phyloP scores from a whole-genome alignment of 1,284 basidiomycete species.

The Marasmius fiardii region DNA sequence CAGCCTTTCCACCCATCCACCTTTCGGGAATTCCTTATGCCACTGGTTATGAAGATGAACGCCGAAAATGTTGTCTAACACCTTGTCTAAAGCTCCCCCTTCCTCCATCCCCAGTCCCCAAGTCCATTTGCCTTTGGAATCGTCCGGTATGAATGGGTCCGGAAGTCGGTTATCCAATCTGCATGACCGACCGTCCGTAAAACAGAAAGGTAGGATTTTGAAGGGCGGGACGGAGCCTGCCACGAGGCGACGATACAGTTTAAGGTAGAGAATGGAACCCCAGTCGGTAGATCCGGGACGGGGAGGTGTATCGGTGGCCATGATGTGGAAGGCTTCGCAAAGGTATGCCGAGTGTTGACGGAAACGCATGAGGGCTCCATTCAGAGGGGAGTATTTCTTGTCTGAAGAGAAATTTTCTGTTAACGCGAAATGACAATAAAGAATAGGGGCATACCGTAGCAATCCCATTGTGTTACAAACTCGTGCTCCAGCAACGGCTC shows the following conservation, averaged over 20 bases:
- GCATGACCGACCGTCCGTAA: slow-evolving; percentile 86
- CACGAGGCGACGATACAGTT: slow-evolving; percentile 82
- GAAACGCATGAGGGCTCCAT: slow-evolving; percentile 94
- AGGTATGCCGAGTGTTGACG: slow-evolving; percentile 85
- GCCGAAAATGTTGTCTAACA: slow-evolving; percentile 71
- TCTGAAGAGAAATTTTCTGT: slow-evolving; percentile 39
- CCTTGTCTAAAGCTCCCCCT: slow-evolving; percentile 64
- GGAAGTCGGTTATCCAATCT: slow-evolving; percentile 86
- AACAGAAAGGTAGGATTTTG: slow-evolving; percentile 90
- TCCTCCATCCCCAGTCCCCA: slow-evolving; percentile 53
- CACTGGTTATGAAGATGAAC: slow-evolving; percentile 94
- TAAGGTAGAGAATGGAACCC: slow-evolving; percentile 89
- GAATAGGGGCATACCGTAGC: slow-evolving; percentile 66
- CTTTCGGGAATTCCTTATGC: slow-evolving; percentile 74
- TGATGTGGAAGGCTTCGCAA: slow-evolving; percentile 92
- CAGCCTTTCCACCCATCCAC: slow-evolving; percentile 80
- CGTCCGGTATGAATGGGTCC: slow-evolving; percentile 78
- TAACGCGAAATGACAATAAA: not conserved
- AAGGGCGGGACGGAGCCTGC: slow-evolving; percentile 75
- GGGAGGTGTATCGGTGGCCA: slow-evolving; percentile 72
- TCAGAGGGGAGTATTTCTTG: slow-evolving; percentile 84
- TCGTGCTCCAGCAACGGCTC: slow-evolving; percentile 85
- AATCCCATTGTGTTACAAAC: slow-evolving; percentile 96
- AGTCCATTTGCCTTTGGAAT: slow-evolving; percentile 52
- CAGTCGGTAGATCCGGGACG: slow-evolving; percentile 83